phyloP scores from a whole-genome alignment of 495 filamentous ascomycete genomes.

The Penicillium malachiteum region DNA sequence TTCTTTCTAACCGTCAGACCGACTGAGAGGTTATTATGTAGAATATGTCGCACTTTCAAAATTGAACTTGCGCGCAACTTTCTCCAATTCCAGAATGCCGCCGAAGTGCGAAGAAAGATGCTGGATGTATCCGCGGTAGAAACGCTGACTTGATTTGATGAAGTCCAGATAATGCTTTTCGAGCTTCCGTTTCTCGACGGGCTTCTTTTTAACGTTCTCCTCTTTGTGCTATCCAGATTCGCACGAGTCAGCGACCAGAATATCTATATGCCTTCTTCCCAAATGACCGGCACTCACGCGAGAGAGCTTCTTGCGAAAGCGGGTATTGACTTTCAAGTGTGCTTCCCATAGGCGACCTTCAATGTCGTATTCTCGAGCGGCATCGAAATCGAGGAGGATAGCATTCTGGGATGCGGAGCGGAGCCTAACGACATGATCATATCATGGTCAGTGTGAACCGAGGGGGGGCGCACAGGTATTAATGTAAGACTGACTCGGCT shows the following conservation, averaged over 20 bases:
- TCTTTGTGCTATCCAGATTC: conserved; percentile 47
- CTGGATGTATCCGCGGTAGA: conserved; percentile 84
- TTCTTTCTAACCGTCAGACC: background rate
- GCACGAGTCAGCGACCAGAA: conserved; percentile 16
- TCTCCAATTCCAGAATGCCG: conserved; percentile 69
- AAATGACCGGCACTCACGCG: conserved; percentile 39
- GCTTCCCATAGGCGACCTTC: conserved; percentile 76
- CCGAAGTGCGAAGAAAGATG: conserved; percentile 69
- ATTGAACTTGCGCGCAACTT: conserved; percentile 66
- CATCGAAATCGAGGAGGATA: conserved; percentile 72
- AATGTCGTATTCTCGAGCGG: conserved; percentile 59
- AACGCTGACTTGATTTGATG: conserved; percentile 80
- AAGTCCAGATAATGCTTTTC: conserved; percentile 78
- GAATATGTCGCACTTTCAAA: conserved; percentile 48
- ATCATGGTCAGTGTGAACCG: conserved; percentile 13
- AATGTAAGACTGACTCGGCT: conserved; percentile 50
- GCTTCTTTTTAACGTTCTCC: conserved; percentile 58
- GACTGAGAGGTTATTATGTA: background rate
- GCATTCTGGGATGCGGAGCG: conserved; percentile 67
- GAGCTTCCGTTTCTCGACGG: conserved; percentile 75
- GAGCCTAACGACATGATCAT: conserved; percentile 49
- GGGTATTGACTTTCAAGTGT: conserved; percentile 72
- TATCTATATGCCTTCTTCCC: background rate
- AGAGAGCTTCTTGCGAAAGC: conserved; percentile 65
- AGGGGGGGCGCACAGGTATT: conserved; percentile 12